These are phyloP conservation scores for Calvatia gigantea DNA, from an alignment of 768 basidiomycete genomes.

Conservation along the genomic window DNA sequence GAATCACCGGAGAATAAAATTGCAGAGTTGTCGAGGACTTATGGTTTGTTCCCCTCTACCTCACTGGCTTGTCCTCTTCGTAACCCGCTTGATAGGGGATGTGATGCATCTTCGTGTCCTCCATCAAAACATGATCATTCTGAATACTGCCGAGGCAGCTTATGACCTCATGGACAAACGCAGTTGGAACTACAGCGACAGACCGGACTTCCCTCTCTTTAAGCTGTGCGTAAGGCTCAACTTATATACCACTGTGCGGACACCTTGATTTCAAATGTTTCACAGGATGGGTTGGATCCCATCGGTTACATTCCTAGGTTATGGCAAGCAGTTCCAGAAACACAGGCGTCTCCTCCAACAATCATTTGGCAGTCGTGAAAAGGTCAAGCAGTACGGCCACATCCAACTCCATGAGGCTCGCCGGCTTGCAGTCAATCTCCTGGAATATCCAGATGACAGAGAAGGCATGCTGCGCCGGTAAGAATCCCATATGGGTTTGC, in stretches of 20 bases:
- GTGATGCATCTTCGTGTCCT: conserved; percentile 3
- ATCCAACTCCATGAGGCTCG: neutral
- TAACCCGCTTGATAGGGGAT: neutral
- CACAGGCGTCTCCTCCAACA: conserved; percentile 4
- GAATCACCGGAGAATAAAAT: neutral
- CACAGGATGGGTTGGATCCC: neutral
- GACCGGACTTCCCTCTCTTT: neutral
- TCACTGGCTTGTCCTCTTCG: neutral
- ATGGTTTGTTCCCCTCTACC: neutral
- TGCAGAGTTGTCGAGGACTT: neutral
- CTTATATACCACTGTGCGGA: neutral
- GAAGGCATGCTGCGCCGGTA: neutral
- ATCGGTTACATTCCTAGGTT: neutral
- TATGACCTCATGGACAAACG: conserved; percentile 19
- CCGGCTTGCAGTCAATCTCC: neutral
- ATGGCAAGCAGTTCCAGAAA: conserved; percentile 3
- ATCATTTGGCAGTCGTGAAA: neutral
- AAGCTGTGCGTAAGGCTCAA: neutral
- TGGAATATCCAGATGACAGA: neutral
- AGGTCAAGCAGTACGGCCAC: neutral
- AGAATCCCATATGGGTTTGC: too few relatives aligned
- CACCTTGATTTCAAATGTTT: too few relatives aligned
- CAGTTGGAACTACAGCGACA: conserved; percentile 15
- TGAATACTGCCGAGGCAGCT: conserved; percentile 14
- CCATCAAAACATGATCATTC: conserved; percentile 11